Base-by-base conservation (phyloP, 2,329 filamentous ascomycete genomes). In the Alternaria ethzedia region DNA sequence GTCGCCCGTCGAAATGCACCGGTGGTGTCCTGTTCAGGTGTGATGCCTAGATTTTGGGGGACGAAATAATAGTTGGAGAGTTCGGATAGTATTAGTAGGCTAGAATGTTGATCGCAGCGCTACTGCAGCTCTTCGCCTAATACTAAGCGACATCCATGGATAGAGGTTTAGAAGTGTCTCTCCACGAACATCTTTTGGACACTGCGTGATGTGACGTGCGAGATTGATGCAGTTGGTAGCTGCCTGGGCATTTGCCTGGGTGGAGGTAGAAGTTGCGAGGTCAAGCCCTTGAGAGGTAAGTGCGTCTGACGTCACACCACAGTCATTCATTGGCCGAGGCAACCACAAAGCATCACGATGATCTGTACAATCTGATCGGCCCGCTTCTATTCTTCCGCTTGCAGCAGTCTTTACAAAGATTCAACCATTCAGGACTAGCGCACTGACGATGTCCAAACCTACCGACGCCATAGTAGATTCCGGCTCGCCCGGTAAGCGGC, bases 371-470 rank as follows among this genome's bases (percentile, higher is more conserved):
- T 36, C 51, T 32, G 20, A 64, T 25, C 47, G 50, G 46, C 13
- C 54, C 56, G 60, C 54, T 54, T 55, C 43, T 20, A 43, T 41
- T 17, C 26, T 20, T 21, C 54, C 51, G 36, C 45, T 21, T 54
- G 43, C 17, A 61, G 32, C 45, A 20, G 20, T 32, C n/a, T 20
- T 55, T 30, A 49, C 51, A 65, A 63, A 55, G 54, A 54, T 58
- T 66, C 56, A 45, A 58, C 17, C 32, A 46, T 61, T 49, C 59
- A 45, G 57, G 32, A 28, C 44, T 50, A 44, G 63, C 63, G 36
- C 49, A 54, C 45, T 43, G 43, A 41, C 36, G 21, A 67, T 68
- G 64, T 63, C 67, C 51, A 51, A 23, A 52, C 43, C 54, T 62
- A 55, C 41, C 44, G 47, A 46, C 30, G 21, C 59, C 17, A 57